Evolutionary conservation across 345 rosid genomes (phyloP), one percentile per base, ranked within the genome.

Genomic region (Hibiscus mutabilis): DNA sequence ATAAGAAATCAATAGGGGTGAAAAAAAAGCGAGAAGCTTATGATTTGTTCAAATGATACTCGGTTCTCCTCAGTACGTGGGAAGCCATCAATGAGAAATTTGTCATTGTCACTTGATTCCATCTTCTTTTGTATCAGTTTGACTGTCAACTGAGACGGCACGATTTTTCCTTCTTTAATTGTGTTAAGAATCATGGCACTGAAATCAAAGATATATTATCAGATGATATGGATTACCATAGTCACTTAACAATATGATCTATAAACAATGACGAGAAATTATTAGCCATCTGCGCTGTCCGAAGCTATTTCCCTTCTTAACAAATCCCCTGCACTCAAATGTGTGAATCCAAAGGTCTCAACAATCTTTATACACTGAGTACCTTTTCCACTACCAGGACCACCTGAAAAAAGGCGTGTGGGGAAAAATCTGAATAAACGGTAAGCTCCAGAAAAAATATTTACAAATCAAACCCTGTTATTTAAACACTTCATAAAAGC

Each of bases 301-400:
- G 87, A 75, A 35, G 87, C 64, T 35, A 89, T 79, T 81, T 89
- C 95, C 69, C 87, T 78, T 75, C 93, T 80, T 66, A 89, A 86
- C 73, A 89, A 78, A 51, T 88, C 98, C 96, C n/a, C 96, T 7
- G 92, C 96, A 78, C 94, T 88, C 21, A 93, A 73, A 86, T 89
- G 97, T 21, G 51, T 77, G 68, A 77, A 82, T 18, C 96, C 93
- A 81, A 86, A 91, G 49, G 85, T 82, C 71, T 90, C 85, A 6
- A 81, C 91, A 63, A 92, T 88, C 71, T 79, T 89, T 27, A 78
- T 82, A 74, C 97, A 87, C 22, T 87, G 98, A 6, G 97, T 90
- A 35, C 98, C 98, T 83, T 90, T 93, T 47, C 96, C 96, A 81
- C 97, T 89, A 60, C 96, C 95, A 73, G 92, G 90, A 65, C 95